Evolutionary conservation across 192 early-diverging fungal genomes (phyloP), one percentile per base, ranked within the genome.

Genomic region (Chytriomyces sp.): DNA sequence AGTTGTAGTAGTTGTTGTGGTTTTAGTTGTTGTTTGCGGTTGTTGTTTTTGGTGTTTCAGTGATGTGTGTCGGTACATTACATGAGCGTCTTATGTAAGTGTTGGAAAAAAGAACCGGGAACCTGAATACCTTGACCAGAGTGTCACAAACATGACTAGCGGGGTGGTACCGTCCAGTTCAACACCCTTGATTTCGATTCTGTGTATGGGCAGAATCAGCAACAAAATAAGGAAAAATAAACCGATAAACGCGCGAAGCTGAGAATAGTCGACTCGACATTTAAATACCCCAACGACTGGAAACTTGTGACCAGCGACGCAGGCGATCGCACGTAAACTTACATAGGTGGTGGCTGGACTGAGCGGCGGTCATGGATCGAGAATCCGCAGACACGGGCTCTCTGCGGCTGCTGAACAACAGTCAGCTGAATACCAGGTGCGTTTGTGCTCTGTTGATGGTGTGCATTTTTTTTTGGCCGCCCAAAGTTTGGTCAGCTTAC

Each of bases 331-430:
- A 57, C 9, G 28, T 45, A 0, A 64, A 70, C 66, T 5, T 62
- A 77, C 77, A 78, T 78, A 5, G 68, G 77, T 43, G 77, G 68
- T n/a, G 77, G 77, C 16, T 78, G 62, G 20, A 79, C 23, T 20
- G 71, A 64, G 8, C 78, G 60, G 11, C 72, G 61, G 49, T 79
- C 78, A 7, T 23, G 20, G 18, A 66, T 10, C 5, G 63, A 24
- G 57, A 65, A 79, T 6, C 78, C 78, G 20, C 59, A 79, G 10
- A 79, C 71, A 45, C 78, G 61, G 0, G 71, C 78, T 45, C 76
- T 18, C 46, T 35, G 8, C 5, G 76, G 76, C 59, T 77, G 76
- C 45, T 77, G 76, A 45, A 77, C 57, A 10, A 77, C 2, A 35
- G 35, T 35, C 35, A 35, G 4, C 35, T 35, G 35, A 3, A 35